Evolutionary conservation across 1,284 basidiomycete species (phyloP).

Genomic region (Cutaneotrichosporon sp.): DNA sequence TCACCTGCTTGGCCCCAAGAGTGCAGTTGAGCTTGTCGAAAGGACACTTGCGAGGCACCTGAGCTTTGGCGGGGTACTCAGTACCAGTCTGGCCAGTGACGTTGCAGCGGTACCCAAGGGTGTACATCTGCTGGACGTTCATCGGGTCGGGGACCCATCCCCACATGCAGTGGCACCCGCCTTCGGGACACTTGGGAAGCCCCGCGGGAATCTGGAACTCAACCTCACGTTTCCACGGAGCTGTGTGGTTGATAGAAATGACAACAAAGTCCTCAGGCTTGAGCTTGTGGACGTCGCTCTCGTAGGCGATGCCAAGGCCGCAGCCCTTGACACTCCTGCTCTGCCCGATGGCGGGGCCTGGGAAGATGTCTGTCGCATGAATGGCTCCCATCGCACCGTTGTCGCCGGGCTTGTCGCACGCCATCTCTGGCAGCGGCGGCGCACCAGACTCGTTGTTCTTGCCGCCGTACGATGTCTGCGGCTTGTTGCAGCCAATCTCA

Average conservation of each 20-base stretch:
- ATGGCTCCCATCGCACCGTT: neutral
- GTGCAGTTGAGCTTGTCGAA: slow-evolving; percentile 11
- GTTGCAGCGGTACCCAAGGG: slow-evolving; percentile 2
- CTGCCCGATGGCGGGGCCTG: neutral
- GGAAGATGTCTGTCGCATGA: neutral
- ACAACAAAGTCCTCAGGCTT: slow-evolving; percentile 63
- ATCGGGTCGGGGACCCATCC: slow-evolving; percentile 57
- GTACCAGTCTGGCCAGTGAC: slow-evolving; percentile 45
- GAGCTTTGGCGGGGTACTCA: neutral
- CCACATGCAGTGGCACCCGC: slow-evolving; percentile 64
- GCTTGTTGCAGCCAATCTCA: slow-evolving; percentile 39
- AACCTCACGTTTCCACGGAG: slow-evolving; percentile 61
- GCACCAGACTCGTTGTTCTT: no score
- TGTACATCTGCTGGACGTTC: slow-evolving; percentile 11
- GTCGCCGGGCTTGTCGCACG: neutral
- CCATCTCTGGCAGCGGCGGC: neutral
- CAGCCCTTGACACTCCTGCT: slow-evolving; percentile 8
- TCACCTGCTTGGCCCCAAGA: slow-evolving; percentile 4
- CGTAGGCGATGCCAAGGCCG: slow-evolving; percentile 63
- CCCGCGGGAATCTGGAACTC: slow-evolving; percentile 59
- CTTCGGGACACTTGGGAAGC: slow-evolving; percentile 64
- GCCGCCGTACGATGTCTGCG: slow-evolving; percentile 22
- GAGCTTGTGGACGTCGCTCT: slow-evolving; percentile 54
- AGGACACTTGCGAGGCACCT: slow-evolving; percentile 5
- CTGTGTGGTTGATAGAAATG: slow-evolving; percentile 68